Conservation (phyloP, 352 stramenopile species). For the Phytophthora sp. region DNA sequence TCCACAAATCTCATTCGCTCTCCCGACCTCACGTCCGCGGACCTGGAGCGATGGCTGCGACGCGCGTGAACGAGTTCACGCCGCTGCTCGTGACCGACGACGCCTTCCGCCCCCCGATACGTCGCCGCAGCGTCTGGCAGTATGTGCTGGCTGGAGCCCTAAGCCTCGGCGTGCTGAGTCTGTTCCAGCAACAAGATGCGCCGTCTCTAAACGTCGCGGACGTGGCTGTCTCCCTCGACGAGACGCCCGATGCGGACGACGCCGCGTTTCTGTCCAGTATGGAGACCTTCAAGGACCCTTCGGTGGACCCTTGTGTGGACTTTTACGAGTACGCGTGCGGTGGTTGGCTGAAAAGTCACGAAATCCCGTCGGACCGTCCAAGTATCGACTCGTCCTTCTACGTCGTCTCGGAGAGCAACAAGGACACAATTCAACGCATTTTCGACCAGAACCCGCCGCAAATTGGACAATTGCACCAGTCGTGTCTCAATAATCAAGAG, state of each 20-base stretch:
- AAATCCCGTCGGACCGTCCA: conserved; percentile 53
- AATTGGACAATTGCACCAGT: conserved; percentile 61
- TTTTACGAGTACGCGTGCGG: conserved; percentile 84
- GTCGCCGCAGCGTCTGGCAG: conserved; percentile 18
- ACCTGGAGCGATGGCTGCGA: conserved; percentile 1
- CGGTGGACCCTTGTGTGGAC: conserved; percentile 68
- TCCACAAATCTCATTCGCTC: neutral
- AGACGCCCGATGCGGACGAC: conserved; percentile 11
- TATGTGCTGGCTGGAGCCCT: conserved; percentile 22
- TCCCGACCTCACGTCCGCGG: neutral
- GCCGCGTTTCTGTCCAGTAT: conserved; percentile 49
- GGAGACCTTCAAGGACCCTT: conserved; percentile 57
- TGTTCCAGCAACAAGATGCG: conserved; percentile 18
- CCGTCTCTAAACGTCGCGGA: conserved; percentile 8
- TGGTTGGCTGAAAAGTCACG: conserved; percentile 63
- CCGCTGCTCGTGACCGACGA: conserved; percentile 28
- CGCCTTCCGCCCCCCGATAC: neutral
- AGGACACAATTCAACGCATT: conserved; percentile 58
- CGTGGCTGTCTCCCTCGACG: conserved; percentile 9
- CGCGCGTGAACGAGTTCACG: conserved; percentile 35
- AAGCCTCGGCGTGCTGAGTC: conserved; percentile 18
- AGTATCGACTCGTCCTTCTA: conserved; percentile 65
- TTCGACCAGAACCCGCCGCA: conserved; percentile 57
- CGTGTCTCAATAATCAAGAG: conserved; percentile 52
- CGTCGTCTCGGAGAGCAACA: conserved; percentile 54